Base-by-base conservation (phyloP, 2,329 filamentous ascomycete genomes). In the Mycocentrospora acerina region DNA sequence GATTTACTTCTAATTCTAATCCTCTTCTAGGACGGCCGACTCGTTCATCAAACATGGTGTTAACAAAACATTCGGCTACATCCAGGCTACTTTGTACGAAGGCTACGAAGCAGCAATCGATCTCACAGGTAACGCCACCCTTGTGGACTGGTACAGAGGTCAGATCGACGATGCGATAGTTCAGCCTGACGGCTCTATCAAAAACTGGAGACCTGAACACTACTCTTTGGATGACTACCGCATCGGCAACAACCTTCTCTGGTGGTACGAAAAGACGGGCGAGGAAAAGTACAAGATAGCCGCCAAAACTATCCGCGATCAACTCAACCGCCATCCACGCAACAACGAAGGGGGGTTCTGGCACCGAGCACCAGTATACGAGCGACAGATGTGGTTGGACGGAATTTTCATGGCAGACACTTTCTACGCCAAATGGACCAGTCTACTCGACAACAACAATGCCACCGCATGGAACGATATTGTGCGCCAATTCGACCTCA, bases 351-450 rank as follows among this genome's bases (percentile, higher is more conserved):
- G 75, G 5, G 76, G 76, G 0, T 74, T 78, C 60, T 78, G 75
- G 74, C 75, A 78, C 45, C 60, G 69, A 1, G 46, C 63, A 12
- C 55, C 70, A 27, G 57, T 64, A 1, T 76, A 75, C 42, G 63
- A 64, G 7, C 66, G 75, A 40, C 72, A 78, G 48, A 77, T 77
- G 75, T 78, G 76, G 75, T 66, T 79, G 0, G 74, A 77, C 40
- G 77, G 77, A 0, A 72, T 65, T n/a, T 64, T 58, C 47, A 64
- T 64, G 60, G 59, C 53, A 1, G 46, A 55, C 12, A 49, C 37
- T 27, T 59, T 59, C 42, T 59, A 59, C 37, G 51, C 58, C 2
- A 55, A 55, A n/a, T 60, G 51, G 30, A 66, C 64, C 3, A 24
- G 29, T 5, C 37, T 49, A 6, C 66, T 68, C 44, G 51, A 60